Evolutionary conservation across 306 rosid species (phyloP), one percentile per base, ranked within the genome.

Genomic region (Glycine tomentella): DNA sequence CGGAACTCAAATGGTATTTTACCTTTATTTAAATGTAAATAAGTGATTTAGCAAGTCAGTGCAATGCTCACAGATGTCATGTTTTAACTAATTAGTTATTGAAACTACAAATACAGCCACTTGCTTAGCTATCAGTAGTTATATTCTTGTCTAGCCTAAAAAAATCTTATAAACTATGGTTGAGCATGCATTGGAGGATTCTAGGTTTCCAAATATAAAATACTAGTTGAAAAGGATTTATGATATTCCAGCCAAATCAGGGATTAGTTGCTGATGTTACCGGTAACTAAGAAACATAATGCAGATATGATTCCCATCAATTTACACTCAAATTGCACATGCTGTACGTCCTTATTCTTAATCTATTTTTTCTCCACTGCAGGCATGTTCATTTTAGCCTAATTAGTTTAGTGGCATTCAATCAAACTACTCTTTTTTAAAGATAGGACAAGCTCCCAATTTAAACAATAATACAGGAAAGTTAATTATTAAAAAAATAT

Each of bases 281-380:
- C 38, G 14, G 1, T 64, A 73, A 4, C 75, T 65, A 74, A 64
- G 63, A 79, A 69, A 48, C 71, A 79, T n/a, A 9, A 69, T 51
- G 33, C 48, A 52, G 55, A 36, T 80, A 59, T 80, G 74, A 50
- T 17, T 51, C 74, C 66, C 48, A 44, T 68, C 82, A 56, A 68
- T 33, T 48, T 68, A 34, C 56, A 67, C 42, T 56, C 48, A 36
- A 62, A 36, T 3, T 59, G 33, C 62, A 76, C 11, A 31, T 34
- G 36, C 57, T 4, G 6, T 11, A 2, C 9, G 46, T 66, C 0
- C 1, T 17, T 16, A 3, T 52, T 48, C 13, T 59, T 11, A 13
- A 63, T 36, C 3, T 36, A 3, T 12, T 11, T 57, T 16, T 42
- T 17, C 0, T 9, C 6, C 4, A 5, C 3, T 46, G 33, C 53